Evolutionary conservation across 108 stramenopile species (phyloP).

Genomic region (Craspedostauros australis): DNA sequence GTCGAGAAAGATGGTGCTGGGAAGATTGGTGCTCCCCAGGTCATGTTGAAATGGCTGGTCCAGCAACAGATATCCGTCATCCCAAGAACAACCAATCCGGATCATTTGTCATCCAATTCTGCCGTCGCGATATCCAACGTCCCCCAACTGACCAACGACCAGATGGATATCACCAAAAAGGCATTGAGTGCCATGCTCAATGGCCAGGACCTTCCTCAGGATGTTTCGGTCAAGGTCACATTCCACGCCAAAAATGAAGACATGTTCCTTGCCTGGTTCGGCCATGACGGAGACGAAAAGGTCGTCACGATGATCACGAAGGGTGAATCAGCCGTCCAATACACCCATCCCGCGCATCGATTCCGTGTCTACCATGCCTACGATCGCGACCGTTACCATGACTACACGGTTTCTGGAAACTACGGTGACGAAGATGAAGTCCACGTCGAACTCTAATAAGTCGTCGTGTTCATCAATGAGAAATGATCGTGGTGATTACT

Average conservation of each 20-base stretch:
- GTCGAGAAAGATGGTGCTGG: not conserved
- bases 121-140: conserved; percentile 19
- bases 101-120: conserved; percentile 25
- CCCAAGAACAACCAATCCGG: conserved; percentile 24
- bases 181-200: conserved; percentile 44
- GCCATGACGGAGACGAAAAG: conserved; percentile 36
- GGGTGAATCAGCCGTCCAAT: conserved; percentile 22
- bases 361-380: conserved; percentile 39
- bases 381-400: conserved; percentile 20
- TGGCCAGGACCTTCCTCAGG: conserved; percentile 34
- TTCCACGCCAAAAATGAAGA: conserved; percentile 34
- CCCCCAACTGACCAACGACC: conserved; percentile 22
- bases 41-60: conserved; percentile 28
- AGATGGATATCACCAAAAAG: conserved; percentile 17
- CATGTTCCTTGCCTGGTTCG: conserved; percentile 36
- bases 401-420: conserved; percentile 18
- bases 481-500: no score
- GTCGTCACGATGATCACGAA: conserved; percentile 24
- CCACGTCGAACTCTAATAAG: conserved; percentile 28
- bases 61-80: conserved; percentile 36
- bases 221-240: conserved; percentile 40
- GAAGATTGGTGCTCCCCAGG: conserved; percentile 16
- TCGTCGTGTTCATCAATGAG: no score
- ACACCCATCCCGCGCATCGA: conserved; percentile 41
- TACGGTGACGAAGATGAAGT: conserved; percentile 32